Evolutionary conservation across 2,329 filamentous ascomycete genomes (phyloP), one percentile per base, ranked within the genome.

Genomic region (Pestalotiopsis fici): DNA sequence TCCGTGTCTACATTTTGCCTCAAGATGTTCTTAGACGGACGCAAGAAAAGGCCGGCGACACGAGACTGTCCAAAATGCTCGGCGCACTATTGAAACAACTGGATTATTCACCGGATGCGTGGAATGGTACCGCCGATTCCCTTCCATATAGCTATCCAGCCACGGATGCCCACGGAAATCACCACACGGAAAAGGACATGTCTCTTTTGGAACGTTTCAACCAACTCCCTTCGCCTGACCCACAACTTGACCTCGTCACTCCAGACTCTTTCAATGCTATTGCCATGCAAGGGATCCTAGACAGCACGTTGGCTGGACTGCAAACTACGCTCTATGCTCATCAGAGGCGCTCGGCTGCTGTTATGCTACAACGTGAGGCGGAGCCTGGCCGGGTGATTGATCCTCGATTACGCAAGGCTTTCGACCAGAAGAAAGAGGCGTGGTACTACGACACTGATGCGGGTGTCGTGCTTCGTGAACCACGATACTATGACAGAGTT

Each of bases 301-400:
- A 82, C 39, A 83, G 85, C 73, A 73, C 80, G 13, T 72, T 92
- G 0, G 74, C 79, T 1, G 91, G 91, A 0, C 77, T 95, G 4
- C 86, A 78, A 15, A 93, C 93, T 0, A 80, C 80, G 0, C 82
- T 98, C 0, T 93, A 96, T 75, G 85, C 87, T 0, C 97, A 97
- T 73, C 95, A 98, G 77, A 86, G 90, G 63, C 87, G 91, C 57
- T 95, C 94, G 1, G 91, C 92, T 0, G 93, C 93, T 3, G 77
- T 91, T 31, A 98, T 98, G 94, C 80, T 97, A 21, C 91, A 96
- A 75, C 90, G 91, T 65, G 95, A 98, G 78, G 79, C 86, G 5
- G 85, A 89, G 25, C 89, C 92, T 0, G 84, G 85, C 4, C 82
- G 87, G 31, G 82, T 88, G 5, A 79, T 94, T 9, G 95, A 98